Conservation (phyloP, 140 eudicot genomes). For the Flaveria floridana region DNA sequence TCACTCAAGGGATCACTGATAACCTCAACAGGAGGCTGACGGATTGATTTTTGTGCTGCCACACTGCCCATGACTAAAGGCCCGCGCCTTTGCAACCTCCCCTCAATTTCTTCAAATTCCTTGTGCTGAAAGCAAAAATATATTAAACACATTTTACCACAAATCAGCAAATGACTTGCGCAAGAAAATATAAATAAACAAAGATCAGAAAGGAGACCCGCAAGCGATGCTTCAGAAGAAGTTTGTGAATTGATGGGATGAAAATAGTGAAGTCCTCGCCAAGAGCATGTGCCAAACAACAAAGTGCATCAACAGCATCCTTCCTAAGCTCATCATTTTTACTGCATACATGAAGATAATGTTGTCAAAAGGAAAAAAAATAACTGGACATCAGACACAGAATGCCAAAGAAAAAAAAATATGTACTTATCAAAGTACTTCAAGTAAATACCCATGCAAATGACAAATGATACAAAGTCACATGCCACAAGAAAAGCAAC, state of each 20-base stretch:
- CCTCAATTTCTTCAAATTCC: conserved; percentile 92
- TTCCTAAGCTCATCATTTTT: conserved; percentile 82
- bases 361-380: neutral
- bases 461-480: neutral
- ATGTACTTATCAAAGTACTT: neutral
- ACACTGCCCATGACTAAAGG: conserved; percentile 65
- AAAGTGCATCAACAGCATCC: conserved; percentile 96
- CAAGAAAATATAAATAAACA: neutral
- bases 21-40: conserved; percentile 75
- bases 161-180: conserved; percentile 5
- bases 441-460: neutral
- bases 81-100: conserved; percentile 64
- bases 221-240: conserved; percentile 71
- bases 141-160: conserved; percentile 1
- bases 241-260: conserved; percentile 88
- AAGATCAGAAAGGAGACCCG: conserved; percentile 47
- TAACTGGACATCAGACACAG: conserved; percentile 9
- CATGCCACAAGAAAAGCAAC: conserved; percentile 27
- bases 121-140: conserved; percentile 59
- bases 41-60: conserved; percentile 66
- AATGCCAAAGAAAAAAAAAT: neutral
- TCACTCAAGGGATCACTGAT: conserved; percentile 88
- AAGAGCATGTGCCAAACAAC: conserved; percentile 91
- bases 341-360: conserved; percentile 41
- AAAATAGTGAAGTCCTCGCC: conserved; percentile 94